Conservation (phyloP, 2,329 filamentous ascomycete species). For the Geoglossum cookeanum region DNA sequence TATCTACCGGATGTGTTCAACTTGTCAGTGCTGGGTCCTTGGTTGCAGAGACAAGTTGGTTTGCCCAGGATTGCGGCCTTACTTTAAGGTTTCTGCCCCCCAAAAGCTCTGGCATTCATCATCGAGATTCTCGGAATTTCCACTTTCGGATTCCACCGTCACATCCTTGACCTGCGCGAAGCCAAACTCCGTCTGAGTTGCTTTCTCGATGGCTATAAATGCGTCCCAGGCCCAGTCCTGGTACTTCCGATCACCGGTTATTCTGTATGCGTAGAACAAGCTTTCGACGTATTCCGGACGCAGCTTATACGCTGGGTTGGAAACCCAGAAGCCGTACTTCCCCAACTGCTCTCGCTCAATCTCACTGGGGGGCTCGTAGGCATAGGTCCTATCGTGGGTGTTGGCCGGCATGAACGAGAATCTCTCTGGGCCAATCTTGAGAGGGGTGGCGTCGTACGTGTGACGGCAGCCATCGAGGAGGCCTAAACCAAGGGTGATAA, state of each 20-base stretch:
- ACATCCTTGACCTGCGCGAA: constrained; percentile 58
- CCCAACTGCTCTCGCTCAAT: constrained; percentile 11
- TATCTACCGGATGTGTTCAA: neutral
- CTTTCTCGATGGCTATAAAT: constrained; percentile 44
- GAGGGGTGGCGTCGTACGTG: constrained; percentile 49
- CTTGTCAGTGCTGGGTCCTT: neutral
- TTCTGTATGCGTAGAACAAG: constrained; percentile 71
- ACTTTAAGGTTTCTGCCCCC: neutral
- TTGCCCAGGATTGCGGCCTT: neutral
- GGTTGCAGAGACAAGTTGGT: neutral
- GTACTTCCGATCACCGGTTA: constrained; percentile 56
- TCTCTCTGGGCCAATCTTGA: constrained; percentile 56
- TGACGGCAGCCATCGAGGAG: constrained; percentile 55
- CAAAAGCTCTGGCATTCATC: neutral
- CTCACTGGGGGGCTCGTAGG: constrained; percentile 25
- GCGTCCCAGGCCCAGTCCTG: constrained; percentile 73
- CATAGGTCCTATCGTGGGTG: constrained; percentile 22
- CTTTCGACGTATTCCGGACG: constrained; percentile 69
- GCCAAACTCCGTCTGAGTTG: constrained; percentile 42
- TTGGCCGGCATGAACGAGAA: constrained; percentile 23
- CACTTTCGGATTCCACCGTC: constrained; percentile 9
- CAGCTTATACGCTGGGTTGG: constrained; percentile 40
- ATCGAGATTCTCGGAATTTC: neutral
- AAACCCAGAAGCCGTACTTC: constrained; percentile 53
- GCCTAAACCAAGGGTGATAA: constrained; percentile 53